These are phyloP conservation scores for Kodamaea suecica DNA, from an alignment of 1,139 yeast species.

Conservation along the genomic window DNA sequence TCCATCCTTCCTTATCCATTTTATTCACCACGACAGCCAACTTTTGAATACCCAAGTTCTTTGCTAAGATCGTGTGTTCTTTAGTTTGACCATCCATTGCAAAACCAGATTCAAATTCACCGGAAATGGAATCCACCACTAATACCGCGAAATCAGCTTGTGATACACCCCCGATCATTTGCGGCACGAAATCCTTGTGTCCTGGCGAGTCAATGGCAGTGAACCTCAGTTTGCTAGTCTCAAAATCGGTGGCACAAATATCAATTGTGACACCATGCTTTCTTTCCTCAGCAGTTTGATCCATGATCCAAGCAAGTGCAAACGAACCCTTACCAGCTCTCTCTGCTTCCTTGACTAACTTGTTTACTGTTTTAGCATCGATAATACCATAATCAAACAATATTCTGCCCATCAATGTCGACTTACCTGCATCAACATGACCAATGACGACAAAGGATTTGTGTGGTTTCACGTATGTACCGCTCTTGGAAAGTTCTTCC, in stretches of 20 bases:
- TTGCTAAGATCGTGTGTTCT: conserved; percentile 85
- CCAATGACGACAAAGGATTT: conserved; percentile 85
- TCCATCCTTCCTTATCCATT: conserved; percentile 78
- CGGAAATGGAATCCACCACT: conserved; percentile 73
- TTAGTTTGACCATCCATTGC: conserved; percentile 87
- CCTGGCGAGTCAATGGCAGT: conserved; percentile 95
- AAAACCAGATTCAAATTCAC: conserved; percentile 91
- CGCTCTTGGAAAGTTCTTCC: conserved; percentile 34
- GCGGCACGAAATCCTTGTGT: conserved; percentile 50
- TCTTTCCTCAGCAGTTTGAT: conserved; percentile 90
- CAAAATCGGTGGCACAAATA: conserved; percentile 80
- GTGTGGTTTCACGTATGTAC: conserved; percentile 52
- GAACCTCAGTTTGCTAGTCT: conserved; percentile 60
- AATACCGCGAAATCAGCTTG: conserved; percentile 69
- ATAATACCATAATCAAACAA: conserved; percentile 80
- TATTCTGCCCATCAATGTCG: conserved; percentile 89
- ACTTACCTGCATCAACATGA: conserved; percentile 97
- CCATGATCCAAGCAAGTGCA: conserved; percentile 97
- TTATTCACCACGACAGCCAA: conserved; percentile 83
- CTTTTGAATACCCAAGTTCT: conserved; percentile 74
- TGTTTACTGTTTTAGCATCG: conserved; percentile 71
- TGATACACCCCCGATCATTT: conserved; percentile 52
- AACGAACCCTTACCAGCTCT: conserved; percentile 87
- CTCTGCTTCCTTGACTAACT: conserved; percentile 76
- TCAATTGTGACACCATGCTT: conserved; percentile 91